Base-by-base conservation (phyloP, 2,329 filamentous ascomycete species). In the Aspergillus sp. region DNA sequence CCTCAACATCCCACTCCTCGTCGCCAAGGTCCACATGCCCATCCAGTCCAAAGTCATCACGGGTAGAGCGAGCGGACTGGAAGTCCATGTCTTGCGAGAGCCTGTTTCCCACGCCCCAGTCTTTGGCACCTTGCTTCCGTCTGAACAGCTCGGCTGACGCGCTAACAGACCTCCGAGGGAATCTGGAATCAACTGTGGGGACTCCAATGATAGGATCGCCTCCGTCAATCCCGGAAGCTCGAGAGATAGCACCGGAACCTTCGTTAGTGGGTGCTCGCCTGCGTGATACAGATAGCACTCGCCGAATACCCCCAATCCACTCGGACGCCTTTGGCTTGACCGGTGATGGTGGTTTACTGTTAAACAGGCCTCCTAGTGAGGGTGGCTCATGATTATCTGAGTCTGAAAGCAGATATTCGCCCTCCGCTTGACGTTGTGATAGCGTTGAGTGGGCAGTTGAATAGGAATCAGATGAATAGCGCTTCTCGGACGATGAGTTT, bases 1-100 rank as follows among this genome's bases (percentile, higher is more conserved):
- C 80, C 71, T 93, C 89, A 40, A 93, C 85, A 65, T 92, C 89
- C 89, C 89, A 90, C 54, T 91, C 88, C 27, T 72, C 68, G 17
- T 72, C 69, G 15, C 70, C 67, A 4, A 65, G 57, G 17, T 66
- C 67, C n/a, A 66, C 60, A 2, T 67, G 60, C 0, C 66, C 67
- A 5, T 62, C 64, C 9, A 71, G 27, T 41, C 64, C 68, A 39
- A 68, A 63, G 40, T 70, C 71, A 56, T 69, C 67, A 15, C 63
- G 66, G 2, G 64, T 39, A 54, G 61, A 12, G 51, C 60, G 30
- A 50, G 60, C 20, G 3, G 54, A 55, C 5, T 52, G 56, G 37
- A 65, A 63, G 3, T 59, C 51, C 24, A 46, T 51, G 8, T 64
- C 61, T 12, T 66, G 65, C 4, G 67, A 68, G 39, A 64, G 41